These are phyloP conservation scores for Picochlorum sp. DNA, from an alignment of 139 green algal species.

Conservation along the genomic window DNA sequence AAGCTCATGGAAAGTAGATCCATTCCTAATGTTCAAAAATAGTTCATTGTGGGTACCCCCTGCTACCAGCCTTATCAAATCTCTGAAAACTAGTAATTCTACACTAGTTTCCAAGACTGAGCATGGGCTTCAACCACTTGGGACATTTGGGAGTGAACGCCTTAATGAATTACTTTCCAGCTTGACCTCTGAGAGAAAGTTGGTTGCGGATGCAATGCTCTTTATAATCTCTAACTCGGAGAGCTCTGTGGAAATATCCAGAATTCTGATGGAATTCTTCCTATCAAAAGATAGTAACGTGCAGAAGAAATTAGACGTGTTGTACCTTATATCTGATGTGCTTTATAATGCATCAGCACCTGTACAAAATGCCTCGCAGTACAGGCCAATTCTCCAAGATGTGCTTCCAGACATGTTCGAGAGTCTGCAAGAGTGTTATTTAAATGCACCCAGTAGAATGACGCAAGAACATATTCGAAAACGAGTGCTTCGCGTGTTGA, in stretches of 20 bases:
- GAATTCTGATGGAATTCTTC: constrained; percentile 74
- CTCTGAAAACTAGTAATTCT: constrained; percentile 34
- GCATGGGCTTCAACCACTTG: constrained; percentile 25
- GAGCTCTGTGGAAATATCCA: constrained; percentile 54
- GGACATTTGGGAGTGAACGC: constrained; percentile 51
- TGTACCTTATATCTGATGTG: constrained; percentile 90
- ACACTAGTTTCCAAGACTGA: constrained; percentile 20
- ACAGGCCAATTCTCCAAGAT: constrained; percentile 62
- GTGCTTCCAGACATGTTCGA: constrained; percentile 79
- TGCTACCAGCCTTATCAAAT: constrained; percentile 26
- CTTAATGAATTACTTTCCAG: constrained; percentile 82
- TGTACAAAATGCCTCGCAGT: constrained; percentile 81
- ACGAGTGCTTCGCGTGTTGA: constrained; percentile 70
- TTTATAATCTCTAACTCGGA: constrained; percentile 89
- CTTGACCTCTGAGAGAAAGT: constrained; percentile 57
- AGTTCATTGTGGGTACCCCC: constrained; percentile 43
- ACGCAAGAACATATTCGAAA: constrained; percentile 52
- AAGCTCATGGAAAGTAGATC: constrained; percentile 78
- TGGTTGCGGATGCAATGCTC: constrained; percentile 76
- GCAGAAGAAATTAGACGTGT: constrained; percentile 67
- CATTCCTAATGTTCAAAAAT: constrained; percentile 83
- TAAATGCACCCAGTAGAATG: constrained; percentile 45
- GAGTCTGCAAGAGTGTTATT: constrained; percentile 44
- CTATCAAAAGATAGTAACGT: constrained; percentile 79
- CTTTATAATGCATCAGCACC: constrained; percentile 85